Evolutionary conservation across 2,329 filamentous ascomycete species (phyloP), one percentile per base, ranked within the genome.

Genomic region (Reticulascus tulasneorum): DNA sequence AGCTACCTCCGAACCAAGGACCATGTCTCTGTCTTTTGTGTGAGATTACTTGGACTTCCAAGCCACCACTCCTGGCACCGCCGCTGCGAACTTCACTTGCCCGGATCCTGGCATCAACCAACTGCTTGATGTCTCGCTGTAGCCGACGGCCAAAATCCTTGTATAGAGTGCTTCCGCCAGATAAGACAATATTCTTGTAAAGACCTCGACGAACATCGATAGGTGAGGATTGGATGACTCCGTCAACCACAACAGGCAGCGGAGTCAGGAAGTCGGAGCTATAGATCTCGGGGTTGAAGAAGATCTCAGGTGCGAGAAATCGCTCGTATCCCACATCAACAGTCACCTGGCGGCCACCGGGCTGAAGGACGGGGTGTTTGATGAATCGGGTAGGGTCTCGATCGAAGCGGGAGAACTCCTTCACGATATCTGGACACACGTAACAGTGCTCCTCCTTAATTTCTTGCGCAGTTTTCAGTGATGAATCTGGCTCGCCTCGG

Each of bases 221-320:
- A 26, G 93, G 93, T 22, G 91, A 95, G 38, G 89, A 91, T 66
- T 98, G 93, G 53, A 98, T 98, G 46, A 97, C 93, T 38, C 84
- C 85, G 58, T 98, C 93, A 44, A 98, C 94, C 33, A 98, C 93
- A 33, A 79, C 86, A 17, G 93, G 93, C 8, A 98, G 77, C 11
- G 93, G 93, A 10, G 93, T 98, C 48, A 98, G 71, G 72, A 98
- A 98, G 60, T 98, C 93, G 49, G 91, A 97, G 44, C 88, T 95
- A 75, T 97, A 97, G 55, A 98, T 98, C 69, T 98, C 93, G 20
- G 93, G 93, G 67, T 98, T 98, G 79, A 98, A 98, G 69, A 98
- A 98, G 58, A 98, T 98, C 64, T 98, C 93, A 17, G 94, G 94
- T 3, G 93, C 93, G 42, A 98, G 75, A 75, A 98, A 98, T 22